These are phyloP conservation scores for Aspergillus brasiliensis DNA, from an alignment of 2,329 filamentous ascomycete genomes.

Conservation along the genomic window DNA sequence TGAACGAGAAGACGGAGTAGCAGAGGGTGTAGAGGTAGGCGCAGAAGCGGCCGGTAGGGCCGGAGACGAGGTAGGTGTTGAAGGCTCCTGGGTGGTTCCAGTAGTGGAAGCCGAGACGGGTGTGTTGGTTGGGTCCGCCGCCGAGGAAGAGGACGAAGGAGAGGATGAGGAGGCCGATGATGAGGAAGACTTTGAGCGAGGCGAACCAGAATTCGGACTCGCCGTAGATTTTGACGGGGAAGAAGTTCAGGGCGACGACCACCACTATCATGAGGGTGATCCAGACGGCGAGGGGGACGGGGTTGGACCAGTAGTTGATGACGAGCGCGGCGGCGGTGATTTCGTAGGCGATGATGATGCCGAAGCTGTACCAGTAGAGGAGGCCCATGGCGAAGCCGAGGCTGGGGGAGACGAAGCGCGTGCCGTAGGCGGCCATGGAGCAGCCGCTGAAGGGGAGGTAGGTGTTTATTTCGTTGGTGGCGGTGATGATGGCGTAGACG, in stretches of 20 bases:
- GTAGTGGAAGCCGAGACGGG: constrained; percentile 70
- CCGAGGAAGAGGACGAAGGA: constrained; percentile 81
- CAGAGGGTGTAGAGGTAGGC: constrained; percentile 68
- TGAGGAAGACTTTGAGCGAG: constrained; percentile 7
- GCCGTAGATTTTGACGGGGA: constrained; percentile 55
- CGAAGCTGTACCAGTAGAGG: constrained; percentile 78
- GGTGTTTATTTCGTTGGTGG: constrained; percentile 7
- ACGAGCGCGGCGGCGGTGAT: constrained; percentile 61
- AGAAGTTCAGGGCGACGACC: constrained; percentile 55
- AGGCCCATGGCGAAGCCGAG: constrained; percentile 52
- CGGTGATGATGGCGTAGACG: constrained; percentile 5
- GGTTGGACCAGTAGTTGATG: constrained; percentile 54
- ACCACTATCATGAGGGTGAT: constrained; percentile 59
- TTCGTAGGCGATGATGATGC: constrained; percentile 78
- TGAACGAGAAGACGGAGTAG: constrained; percentile 66
- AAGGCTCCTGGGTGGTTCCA: constrained; percentile 67
- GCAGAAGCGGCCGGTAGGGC: constrained; percentile 59
- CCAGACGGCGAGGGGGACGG: constrained; percentile 58
- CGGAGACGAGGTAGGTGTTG: constrained; percentile 62
- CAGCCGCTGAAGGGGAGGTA: constrained; percentile 7
- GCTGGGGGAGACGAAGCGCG: constrained; percentile 64
- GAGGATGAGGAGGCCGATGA: constrained; percentile 46
- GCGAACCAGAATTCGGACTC: constrained; percentile 11
- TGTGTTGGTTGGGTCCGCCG: constrained; percentile 70
- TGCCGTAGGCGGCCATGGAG: constrained; percentile 46